Evolutionary conservation across 139 green algal species (phyloP).

Genomic region (Picochlorum sp.): DNA sequence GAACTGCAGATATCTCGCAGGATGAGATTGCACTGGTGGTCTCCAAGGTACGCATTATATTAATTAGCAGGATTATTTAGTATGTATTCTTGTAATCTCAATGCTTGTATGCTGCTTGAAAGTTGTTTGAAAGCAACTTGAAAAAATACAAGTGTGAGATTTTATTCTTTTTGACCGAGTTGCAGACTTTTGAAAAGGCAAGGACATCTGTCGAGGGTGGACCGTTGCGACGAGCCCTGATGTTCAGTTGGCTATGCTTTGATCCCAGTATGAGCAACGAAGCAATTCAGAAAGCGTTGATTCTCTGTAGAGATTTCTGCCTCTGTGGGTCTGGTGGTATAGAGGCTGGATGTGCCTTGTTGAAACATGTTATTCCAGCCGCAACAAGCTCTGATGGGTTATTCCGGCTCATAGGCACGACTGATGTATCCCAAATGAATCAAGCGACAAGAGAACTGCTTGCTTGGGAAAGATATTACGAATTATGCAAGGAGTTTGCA

Average conservation of each 20-base stretch:
- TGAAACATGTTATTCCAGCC: constrained; percentile 18
- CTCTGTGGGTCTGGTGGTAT: constrained; percentile 11
- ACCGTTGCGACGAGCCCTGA: constrained; percentile 14
- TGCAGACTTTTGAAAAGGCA: neutral
- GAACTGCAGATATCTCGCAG: constrained; percentile 14
- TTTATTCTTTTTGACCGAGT: no score
- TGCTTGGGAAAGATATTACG: constrained; percentile 13
- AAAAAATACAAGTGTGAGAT: neutral
- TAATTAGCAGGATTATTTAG: no score
- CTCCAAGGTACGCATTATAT: neutral
- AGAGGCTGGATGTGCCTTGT: constrained; percentile 3
- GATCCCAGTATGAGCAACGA: neutral
- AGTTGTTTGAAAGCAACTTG: neutral
- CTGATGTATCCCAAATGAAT: neutral
- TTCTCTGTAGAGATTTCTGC: constrained; percentile 29
- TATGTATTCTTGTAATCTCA: neutral
- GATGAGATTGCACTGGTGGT: constrained; percentile 9
- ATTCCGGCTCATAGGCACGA: neutral
- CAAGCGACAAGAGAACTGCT: constrained; percentile 1
- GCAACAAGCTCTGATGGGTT: constrained; percentile 6
- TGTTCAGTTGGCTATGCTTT: constrained; percentile 28
- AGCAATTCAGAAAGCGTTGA: constrained; percentile 8
- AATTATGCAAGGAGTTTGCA: constrained; percentile 14
- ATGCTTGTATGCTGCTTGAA: neutral
- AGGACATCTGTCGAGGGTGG: constrained; percentile 4